phyloP scores from a whole-genome alignment of 2,329 filamentous ascomycete species.

The Aspergillus sclerotialis region DNA sequence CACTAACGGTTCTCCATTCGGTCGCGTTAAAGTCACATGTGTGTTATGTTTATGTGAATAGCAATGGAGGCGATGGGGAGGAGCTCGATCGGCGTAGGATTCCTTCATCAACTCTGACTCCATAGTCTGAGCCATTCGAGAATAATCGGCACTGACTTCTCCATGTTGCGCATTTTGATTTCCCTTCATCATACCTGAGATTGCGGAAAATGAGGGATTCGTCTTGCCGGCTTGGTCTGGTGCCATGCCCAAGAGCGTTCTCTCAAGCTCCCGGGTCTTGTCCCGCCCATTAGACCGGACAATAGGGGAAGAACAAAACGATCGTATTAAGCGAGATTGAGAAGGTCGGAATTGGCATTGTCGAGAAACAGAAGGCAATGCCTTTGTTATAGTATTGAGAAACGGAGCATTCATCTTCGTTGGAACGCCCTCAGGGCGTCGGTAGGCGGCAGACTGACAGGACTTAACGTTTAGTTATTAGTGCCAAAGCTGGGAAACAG shows the following conservation, averaged over 20 bases:
- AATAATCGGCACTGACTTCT: constrained; percentile 22
- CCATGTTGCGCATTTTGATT: constrained; percentile 12
- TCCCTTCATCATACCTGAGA: constrained; percentile 26
- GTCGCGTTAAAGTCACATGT: constrained; percentile 81
- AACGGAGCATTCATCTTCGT: constrained; percentile 26
- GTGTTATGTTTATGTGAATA: constrained; percentile 90
- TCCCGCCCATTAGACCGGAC: constrained; percentile 13
- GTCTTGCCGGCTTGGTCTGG: constrained; percentile 11
- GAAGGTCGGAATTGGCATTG: constrained; percentile 16
- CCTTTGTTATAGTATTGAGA: constrained; percentile 23
- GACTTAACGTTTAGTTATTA: no score
- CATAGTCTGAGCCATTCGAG: constrained; percentile 23
- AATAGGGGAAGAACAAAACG: constrained; percentile 27
- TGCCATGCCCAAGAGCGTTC: constrained; percentile 19
- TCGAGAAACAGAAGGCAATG: constrained; percentile 24
- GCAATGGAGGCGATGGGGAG: constrained; percentile 78
- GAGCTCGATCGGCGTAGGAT: constrained; percentile 28
- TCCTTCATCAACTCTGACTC: constrained; percentile 29
- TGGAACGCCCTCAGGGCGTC: constrained; percentile 4
- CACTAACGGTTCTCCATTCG: constrained; percentile 71
- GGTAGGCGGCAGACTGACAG: no score
- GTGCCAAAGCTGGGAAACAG: no score
- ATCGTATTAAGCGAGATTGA: constrained; percentile 16
- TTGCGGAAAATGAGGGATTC: constrained; percentile 20
- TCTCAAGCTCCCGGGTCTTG: constrained; percentile 18